Evolutionary conservation across 345 rosid genomes (phyloP).

Genomic region (Brassica cretica): DNA sequence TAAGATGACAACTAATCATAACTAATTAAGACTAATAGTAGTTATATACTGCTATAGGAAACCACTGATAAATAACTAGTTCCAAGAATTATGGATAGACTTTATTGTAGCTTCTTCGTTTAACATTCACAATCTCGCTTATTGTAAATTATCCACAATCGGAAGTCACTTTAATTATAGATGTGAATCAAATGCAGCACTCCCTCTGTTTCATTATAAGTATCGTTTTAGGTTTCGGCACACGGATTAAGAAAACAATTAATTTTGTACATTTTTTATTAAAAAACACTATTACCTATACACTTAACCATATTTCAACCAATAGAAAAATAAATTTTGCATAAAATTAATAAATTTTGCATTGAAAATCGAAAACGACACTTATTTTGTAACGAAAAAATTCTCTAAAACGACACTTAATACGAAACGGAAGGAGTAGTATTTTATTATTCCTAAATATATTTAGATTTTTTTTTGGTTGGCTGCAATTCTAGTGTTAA

Average conservation of each 20-base stretch:
- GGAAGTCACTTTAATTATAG: not conserved
- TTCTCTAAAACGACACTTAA: too few relatives aligned
- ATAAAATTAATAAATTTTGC: too few relatives aligned
- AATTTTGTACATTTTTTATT: too few relatives aligned
- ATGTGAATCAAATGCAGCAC: not conserved
- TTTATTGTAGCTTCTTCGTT: not conserved
- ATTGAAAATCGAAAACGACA: too few relatives aligned
- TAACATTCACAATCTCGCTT: not conserved
- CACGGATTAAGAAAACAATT: too few relatives aligned
- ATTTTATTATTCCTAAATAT: not conserved
- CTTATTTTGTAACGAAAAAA: too few relatives aligned
- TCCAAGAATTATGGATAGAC: not conserved
- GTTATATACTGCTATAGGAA: not conserved
- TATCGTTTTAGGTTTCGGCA: too few relatives aligned
- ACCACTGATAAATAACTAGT: not conserved
- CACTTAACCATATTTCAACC: too few relatives aligned
- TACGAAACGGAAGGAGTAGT: too few relatives aligned
- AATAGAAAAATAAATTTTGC: too few relatives aligned
- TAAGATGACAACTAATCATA: conserved; percentile 23
- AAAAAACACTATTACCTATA: too few relatives aligned
- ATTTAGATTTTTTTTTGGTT: not conserved
- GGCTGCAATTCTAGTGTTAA: not conserved
- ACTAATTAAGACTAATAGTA: not conserved
- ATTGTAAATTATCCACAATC: not conserved
- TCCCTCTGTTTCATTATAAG: too few relatives aligned